Conservation (phyloP, 768 basidiomycete genomes). For the Fibroporia radiculosa region DNA sequence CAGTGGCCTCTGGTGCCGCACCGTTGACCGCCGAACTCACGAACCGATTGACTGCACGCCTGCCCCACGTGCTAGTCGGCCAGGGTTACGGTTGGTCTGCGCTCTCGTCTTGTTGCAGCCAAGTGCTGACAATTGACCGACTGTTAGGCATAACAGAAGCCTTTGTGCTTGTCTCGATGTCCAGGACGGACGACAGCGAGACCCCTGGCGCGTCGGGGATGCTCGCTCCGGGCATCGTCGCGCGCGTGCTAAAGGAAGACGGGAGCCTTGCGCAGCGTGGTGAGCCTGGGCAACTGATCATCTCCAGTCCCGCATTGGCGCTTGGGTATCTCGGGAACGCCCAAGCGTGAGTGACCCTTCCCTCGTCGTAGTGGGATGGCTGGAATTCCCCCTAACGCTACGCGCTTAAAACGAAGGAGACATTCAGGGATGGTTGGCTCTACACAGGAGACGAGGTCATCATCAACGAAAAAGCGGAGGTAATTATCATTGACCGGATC, state of each 20-base stretch:
- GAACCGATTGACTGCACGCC: slow-evolving; percentile 35
- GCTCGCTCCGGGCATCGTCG: slow-evolving; percentile 45
- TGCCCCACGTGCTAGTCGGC: slow-evolving; percentile 47
- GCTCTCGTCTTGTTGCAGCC: not conserved
- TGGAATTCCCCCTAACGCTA: not conserved
- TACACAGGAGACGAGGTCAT: slow-evolving; percentile 63
- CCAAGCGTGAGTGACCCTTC: slow-evolving; percentile 36
- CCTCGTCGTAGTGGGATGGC: not conserved
- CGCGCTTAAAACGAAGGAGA: slow-evolving; percentile 57
- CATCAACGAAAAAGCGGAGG: slow-evolving; percentile 49
- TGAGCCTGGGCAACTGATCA: slow-evolving; percentile 53
- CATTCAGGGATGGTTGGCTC: slow-evolving; percentile 66
- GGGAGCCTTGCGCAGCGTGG: slow-evolving; percentile 44
- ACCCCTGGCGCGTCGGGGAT: slow-evolving; percentile 40
- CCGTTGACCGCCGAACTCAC: slow-evolving; percentile 23
- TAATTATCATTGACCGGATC: slow-evolving; percentile 64
- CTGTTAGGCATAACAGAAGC: slow-evolving; percentile 59
- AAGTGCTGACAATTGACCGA: not conserved
- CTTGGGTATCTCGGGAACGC: slow-evolving; percentile 45
- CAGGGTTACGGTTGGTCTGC: slow-evolving; percentile 43
- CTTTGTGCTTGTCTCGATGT: slow-evolving; percentile 42
- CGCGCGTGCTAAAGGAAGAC: slow-evolving; percentile 47
- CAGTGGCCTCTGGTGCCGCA: slow-evolving; percentile 23
- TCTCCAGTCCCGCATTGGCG: slow-evolving; percentile 34
- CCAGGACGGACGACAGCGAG: slow-evolving; percentile 39